Evolutionary conservation across 805 yeast genomes (phyloP), one percentile per base, ranked within the genome.

Genomic region (Hanseniaspora vineae): DNA sequence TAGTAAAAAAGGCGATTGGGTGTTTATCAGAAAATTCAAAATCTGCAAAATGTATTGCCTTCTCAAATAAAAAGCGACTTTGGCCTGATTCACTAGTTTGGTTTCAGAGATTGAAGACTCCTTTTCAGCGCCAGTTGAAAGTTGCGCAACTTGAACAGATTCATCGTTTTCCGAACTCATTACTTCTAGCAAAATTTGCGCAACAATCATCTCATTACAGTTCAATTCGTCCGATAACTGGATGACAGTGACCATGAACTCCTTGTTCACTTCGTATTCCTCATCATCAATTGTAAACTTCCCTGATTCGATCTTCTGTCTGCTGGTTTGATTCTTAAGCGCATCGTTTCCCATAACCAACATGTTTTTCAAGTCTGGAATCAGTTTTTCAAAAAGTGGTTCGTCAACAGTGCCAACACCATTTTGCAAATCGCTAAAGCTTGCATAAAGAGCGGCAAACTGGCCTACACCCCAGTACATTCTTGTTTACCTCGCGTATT

Each of bases 121-220:
- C 5, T n/a, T 37, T 10, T 37, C 19, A 37, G 5, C 4, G 6
- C 11, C 19, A 15, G n/a, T 37, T 14, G 40, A 5, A 37, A 14
- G 14, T 13, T 59, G 23, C 13, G 51, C 45, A 44, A 52, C 55
- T 17, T 50, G 54, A 19, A 46, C 49, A 20, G 55, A 18, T 12
- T 42, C 49, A 3, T 47, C 45, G 59, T 37, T 57, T 42, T 60
- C 67, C 19, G 50, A 44, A 19, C 46, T 37, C 2, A 75, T 67
- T 23, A 48, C 42, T 31, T 48, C 45, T 11, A 65, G 66, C 55
- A 89, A 69, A 29, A 85, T 58, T 57, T 87, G 84, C 1, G 94
- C 92, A 1, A 85, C 75, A 2, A 75, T 69, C 31, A 84, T 46
- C 60, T 90, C 97, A 62, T 90, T 95, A 46, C 90, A 67, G 45